Conservation (phyloP, 306 rosid genomes). For the Vicia sativa region DNA sequence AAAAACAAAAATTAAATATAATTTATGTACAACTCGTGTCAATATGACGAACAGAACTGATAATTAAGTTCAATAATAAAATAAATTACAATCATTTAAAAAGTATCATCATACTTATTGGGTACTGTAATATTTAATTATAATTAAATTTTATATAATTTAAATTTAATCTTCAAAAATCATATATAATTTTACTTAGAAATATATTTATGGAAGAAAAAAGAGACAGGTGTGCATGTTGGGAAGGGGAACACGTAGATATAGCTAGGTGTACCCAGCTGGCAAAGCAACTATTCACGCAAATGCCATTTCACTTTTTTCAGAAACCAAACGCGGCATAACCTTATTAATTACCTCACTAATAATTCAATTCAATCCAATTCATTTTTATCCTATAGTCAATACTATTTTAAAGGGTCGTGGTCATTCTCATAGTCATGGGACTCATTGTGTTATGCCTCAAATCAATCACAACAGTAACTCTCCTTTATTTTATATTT, state of each 20-base stretch:
- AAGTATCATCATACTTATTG: no score
- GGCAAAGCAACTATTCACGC: slow-evolving; percentile 46
- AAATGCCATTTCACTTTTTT: slow-evolving; percentile 46
- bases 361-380: background rate
- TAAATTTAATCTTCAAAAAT: no score
- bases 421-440: slow-evolving; percentile 27
- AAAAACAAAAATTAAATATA: no score
- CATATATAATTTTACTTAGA: no score
- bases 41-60: no score
- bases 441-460: slow-evolving; percentile 14
- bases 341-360: slow-evolving; percentile 10
- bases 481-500: background rate
- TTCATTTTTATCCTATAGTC: background rate
- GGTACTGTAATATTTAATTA: no score
- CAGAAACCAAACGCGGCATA: slow-evolving; percentile 13
- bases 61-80: no score
- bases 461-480: slow-evolving; percentile 20
- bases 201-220: background rate
- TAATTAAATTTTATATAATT: no score
- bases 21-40: no score
- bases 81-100: no score
- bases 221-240: slow-evolving; percentile 39
- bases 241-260: slow-evolving; percentile 49
- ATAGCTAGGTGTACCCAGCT: slow-evolving; percentile 51
- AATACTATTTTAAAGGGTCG: slow-evolving; percentile 5